phyloP scores from a whole-genome alignment of 768 basidiomycete genomes.

The Lepiota subincarnata region DNA sequence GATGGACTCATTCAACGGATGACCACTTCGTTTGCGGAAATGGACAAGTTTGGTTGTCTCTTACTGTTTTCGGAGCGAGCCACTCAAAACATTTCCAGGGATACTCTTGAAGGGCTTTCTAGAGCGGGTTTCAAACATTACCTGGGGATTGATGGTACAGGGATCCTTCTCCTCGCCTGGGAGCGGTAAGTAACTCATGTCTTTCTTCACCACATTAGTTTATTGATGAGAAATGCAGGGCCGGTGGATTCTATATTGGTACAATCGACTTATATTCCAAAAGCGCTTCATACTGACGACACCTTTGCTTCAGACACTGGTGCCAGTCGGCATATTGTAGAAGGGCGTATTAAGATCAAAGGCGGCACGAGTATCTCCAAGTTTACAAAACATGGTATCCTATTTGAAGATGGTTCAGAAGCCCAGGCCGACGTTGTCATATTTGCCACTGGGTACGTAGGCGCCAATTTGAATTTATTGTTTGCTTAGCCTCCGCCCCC shows the following conservation, averaged over 20 bases:
- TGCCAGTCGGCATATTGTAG: slow-evolving; percentile 53
- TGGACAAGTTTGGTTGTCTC: slow-evolving; percentile 27
- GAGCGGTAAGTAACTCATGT: slow-evolving; percentile 3
- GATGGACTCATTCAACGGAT: slow-evolving; percentile 12
- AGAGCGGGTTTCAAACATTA: slow-evolving; percentile 42
- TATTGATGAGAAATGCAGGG: not conserved
- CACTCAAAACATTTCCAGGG: slow-evolving; percentile 16
- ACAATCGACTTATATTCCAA: not conserved
- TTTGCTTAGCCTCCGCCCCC: slow-evolving; percentile 17
- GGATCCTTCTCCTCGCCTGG: slow-evolving; percentile 27
- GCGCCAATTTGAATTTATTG: no score
- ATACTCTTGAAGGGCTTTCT: slow-evolving; percentile 32
- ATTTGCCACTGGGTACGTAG: slow-evolving; percentile 49
- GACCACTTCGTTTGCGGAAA: slow-evolving; percentile 22
- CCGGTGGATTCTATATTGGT: slow-evolving; percentile 36
- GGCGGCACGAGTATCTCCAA: slow-evolving; percentile 45
- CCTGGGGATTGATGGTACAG: slow-evolving; percentile 33
- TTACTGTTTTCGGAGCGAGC: not conserved
- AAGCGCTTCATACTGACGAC: not conserved
- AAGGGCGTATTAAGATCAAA: slow-evolving; percentile 71
- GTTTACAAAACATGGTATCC: slow-evolving; percentile 40
- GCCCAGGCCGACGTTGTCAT: slow-evolving; percentile 52
- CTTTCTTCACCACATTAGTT: no score
- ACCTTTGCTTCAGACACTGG: slow-evolving; percentile 42
- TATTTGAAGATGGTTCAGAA: slow-evolving; percentile 44